Evolutionary conservation across 73 alveolate genomes (phyloP).

Genomic region (Symbiodinium natans): DNA sequence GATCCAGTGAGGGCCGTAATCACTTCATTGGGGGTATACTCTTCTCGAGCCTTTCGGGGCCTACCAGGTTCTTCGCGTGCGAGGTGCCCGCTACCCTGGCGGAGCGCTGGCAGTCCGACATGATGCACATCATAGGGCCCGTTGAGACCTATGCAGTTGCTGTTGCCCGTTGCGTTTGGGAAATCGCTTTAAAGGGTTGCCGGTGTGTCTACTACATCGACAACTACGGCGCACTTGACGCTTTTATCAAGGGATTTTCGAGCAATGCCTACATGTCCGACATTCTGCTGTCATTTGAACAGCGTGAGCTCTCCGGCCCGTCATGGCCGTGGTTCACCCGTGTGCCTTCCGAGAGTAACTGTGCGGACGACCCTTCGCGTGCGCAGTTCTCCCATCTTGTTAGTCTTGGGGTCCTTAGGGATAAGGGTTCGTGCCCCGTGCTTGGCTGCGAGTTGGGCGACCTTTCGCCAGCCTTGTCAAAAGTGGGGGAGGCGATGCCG

Average conservation of each 20-base stretch:
- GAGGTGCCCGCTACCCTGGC: background rate
- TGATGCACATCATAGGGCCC: conserved; percentile 10
- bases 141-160: background rate
- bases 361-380: conserved; percentile 14
- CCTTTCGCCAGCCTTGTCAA: too few relatives aligned
- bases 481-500: too few relatives aligned
- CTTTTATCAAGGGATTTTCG: background rate
- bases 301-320: background rate
- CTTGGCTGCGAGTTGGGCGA: too few relatives aligned
- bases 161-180: background rate
- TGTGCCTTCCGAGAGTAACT: background rate
- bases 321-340: conserved; percentile 24
- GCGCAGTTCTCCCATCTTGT: background rate
- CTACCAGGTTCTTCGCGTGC: background rate
- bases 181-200: background rate
- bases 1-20: background rate
- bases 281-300: background rate
- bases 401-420: too few relatives aligned
- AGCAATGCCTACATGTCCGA: background rate
- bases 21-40: background rate
- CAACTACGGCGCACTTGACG: background rate
- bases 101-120: background rate
- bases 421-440: too few relatives aligned
- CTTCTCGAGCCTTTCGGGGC: too few relatives aligned
- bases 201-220: background rate